phyloP scores from a whole-genome alignment of 495 filamentous ascomycete species.

The Thermochaetoides thermophila region DNA sequence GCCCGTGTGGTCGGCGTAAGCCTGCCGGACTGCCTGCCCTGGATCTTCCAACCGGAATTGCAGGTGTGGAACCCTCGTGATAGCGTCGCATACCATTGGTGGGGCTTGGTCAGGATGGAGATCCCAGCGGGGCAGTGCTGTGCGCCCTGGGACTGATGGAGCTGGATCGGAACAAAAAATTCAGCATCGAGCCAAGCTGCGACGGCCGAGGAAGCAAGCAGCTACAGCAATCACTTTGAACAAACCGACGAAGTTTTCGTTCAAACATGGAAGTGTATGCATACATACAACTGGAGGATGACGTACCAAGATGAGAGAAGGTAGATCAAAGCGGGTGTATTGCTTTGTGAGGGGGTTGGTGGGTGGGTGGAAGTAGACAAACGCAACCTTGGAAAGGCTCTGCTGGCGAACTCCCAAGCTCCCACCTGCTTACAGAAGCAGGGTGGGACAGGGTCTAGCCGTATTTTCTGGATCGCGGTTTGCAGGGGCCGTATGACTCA shows the following conservation, averaged over 20 bases:
- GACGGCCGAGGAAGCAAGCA: no score
- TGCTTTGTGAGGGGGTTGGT: no score
- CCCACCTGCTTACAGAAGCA: no score
- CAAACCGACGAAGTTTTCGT: neutral
- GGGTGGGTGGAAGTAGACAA: no score
- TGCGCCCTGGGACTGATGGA: neutral
- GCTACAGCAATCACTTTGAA: neutral
- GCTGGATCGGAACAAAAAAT: slow-evolving; percentile 1
- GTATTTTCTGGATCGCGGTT: slow-evolving; percentile 4
- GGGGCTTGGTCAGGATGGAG: neutral
- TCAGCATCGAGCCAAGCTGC: no score
- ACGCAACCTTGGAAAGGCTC: no score
- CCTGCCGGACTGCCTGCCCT: slow-evolving; percentile 2
- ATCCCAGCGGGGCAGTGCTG: slow-evolving; percentile 5
- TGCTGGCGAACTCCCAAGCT: no score
- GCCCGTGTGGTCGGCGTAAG: slow-evolving; percentile 7
- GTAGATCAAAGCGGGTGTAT: no score
- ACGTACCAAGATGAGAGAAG: neutral
- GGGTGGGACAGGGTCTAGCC: no score
- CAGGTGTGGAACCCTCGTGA: neutral
- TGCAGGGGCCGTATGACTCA: slow-evolving; percentile 15
- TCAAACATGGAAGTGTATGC: no score
- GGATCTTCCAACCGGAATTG: slow-evolving; percentile 2
- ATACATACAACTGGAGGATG: no score
- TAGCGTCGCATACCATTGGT: neutral